Conservation (phyloP, 208 protist species). For the Phytomonas francai region DNA sequence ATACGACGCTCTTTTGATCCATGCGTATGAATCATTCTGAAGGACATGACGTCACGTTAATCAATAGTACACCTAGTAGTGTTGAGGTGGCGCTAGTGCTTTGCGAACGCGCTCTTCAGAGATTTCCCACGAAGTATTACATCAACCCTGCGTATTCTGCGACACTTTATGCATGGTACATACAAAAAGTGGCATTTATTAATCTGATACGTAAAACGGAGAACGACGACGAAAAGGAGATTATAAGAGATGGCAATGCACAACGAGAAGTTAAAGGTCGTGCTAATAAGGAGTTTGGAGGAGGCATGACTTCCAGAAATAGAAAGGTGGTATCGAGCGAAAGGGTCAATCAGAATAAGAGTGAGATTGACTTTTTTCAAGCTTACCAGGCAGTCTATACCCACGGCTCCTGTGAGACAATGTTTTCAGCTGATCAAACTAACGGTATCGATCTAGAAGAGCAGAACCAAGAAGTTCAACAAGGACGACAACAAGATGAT, state of each 20-base stretch:
- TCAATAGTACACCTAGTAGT: conserved; percentile 28
- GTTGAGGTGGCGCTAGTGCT: conserved; percentile 50
- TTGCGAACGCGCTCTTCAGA: conserved; percentile 30
- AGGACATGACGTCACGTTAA: conserved; percentile 7
- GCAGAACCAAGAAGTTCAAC: not conserved
- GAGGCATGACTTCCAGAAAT: not conserved
- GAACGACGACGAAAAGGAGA: not conserved
- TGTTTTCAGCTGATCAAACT: not conserved
- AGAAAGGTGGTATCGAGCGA: not conserved
- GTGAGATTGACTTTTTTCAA: not conserved
- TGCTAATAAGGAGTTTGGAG: not conserved
- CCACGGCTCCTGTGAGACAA: not conserved
- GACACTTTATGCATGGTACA: conserved; percentile 37
- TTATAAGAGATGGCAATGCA: not conserved
- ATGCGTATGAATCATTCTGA: not conserved
- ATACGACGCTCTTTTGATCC: not conserved
- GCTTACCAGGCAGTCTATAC: not conserved
- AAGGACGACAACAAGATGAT: not conserved
- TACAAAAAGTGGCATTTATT: conserved; percentile 39
- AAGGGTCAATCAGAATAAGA: not conserved
- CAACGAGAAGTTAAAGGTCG: not conserved
- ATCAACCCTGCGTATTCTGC: conserved; percentile 10
- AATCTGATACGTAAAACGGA: conserved; percentile 15
- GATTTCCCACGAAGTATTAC: conserved; percentile 13
- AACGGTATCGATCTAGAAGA: not conserved